A percentile compares a stretch with the other conserved stretches of the same genome.
Evolutionary conservation across 192 early-diverging fungal species (phyloP).

Genomic region (Rhizophagus clarus): DNA sequence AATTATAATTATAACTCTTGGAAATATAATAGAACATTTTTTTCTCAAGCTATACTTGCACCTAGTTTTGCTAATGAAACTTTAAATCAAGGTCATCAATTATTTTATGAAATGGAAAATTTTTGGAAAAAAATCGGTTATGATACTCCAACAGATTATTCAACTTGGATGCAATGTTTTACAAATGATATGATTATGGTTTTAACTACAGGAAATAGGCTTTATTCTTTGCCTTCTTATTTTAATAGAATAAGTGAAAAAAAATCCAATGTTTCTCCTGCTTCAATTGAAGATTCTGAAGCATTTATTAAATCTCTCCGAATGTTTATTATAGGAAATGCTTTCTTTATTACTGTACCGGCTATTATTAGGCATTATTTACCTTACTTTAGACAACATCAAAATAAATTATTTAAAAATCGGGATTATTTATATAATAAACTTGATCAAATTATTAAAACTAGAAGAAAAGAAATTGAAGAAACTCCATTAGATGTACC

Average conservation of each 20-base stretch:
- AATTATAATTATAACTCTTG: not conserved
- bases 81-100: not conserved
- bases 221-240: not conserved
- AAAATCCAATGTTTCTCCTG: not conserved
- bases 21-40: constrained; percentile 21
- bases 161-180: constrained; percentile 28
- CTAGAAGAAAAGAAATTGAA: constrained; percentile 11
- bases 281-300: not conserved
- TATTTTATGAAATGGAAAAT: constrained; percentile 24
- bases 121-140: not conserved
- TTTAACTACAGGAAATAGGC: constrained; percentile 8
- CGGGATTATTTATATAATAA: not conserved
- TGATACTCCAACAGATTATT: not conserved
- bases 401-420: not conserved
- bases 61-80: not conserved
- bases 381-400: not conserved
- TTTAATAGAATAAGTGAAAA: not conserved
- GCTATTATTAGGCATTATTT: not conserved
- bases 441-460: constrained; percentile 1
- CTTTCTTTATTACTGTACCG: not conserved
- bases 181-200: constrained; percentile 16
- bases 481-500: not conserved
- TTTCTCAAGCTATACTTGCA: constrained; percentile 5
- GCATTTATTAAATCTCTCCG: not conserved
- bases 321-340: not conserved